Conservation (phyloP, 306 rosid genomes). For the Lotus japonicus region DNA sequence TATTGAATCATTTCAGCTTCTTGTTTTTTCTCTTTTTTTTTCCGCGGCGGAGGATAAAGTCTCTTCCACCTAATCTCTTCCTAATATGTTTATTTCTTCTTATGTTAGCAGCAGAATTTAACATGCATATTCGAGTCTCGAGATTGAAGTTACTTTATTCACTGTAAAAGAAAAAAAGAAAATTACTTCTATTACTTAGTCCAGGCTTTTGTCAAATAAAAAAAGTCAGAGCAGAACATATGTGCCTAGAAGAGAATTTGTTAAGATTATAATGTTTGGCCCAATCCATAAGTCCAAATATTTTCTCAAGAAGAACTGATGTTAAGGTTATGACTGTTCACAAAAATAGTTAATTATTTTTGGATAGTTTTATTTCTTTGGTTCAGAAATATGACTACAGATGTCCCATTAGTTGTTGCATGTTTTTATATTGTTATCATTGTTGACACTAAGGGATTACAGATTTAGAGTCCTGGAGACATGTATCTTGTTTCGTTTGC, state of each 20-base stretch:
- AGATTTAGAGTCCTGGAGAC: no score
- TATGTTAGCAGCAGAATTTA: no score
- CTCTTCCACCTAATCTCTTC: no score
- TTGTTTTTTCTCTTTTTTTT: constrained; percentile 15
- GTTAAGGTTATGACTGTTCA: neutral
- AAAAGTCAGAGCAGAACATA: neutral
- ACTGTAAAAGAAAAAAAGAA: neutral
- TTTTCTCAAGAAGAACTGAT: neutral
- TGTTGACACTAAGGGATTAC: no score
- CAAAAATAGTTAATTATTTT: neutral
- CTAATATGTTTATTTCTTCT: no score
- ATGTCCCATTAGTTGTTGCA: neutral
- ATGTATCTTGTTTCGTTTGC: no score
- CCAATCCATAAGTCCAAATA: neutral
- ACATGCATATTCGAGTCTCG: no score
- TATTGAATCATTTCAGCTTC: constrained; percentile 25
- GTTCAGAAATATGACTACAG: neutral
- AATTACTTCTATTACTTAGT: neutral
- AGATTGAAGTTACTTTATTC: neutral
- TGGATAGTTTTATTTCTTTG: neutral
- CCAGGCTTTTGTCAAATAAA: neutral
- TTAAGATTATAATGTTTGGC: neutral
- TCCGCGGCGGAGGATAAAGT: neutral
- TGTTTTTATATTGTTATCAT: neutral
- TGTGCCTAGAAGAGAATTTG: neutral